phyloP scores from a whole-genome alignment of 768 basidiomycete species.

The Lactarius pseudohatsudake region DNA sequence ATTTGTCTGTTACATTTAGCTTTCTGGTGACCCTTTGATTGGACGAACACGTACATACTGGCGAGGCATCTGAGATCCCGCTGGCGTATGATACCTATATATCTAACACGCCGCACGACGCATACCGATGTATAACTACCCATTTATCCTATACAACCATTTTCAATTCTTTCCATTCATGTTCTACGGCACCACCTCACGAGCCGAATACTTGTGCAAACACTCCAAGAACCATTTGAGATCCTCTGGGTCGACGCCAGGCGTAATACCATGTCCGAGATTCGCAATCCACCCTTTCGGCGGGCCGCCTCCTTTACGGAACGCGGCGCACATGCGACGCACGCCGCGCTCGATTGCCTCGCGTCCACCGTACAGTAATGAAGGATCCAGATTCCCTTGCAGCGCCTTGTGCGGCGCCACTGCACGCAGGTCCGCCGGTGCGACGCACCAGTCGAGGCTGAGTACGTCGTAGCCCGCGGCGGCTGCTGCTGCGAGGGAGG shows the following conservation, averaged over 20 bases:
- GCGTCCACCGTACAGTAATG: conserved; percentile 77
- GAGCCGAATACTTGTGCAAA: conserved; percentile 73
- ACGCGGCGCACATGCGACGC: conserved; percentile 77
- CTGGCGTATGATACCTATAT: conserved; percentile 24
- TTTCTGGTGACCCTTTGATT: conserved; percentile 19
- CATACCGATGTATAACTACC: conserved; percentile 28
- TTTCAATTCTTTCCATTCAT: conserved; percentile 12
- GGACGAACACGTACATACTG: conserved; percentile 19
- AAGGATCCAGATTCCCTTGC: conserved; percentile 95
- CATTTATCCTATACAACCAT: conserved; percentile 28
- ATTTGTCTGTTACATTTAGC: conserved; percentile 26
- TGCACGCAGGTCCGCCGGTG: conserved; percentile 67
- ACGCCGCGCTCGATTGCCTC: conserved; percentile 87
- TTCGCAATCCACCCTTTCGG: conserved; percentile 91
- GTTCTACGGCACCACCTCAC: conserved; percentile 9
- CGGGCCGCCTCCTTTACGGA: conserved; percentile 50
- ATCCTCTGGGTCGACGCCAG: conserved; percentile 92
- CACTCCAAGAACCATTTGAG: conserved; percentile 90
- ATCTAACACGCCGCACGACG: conserved; percentile 21
- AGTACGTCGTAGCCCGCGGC: conserved; percentile 81
- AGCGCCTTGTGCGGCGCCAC: conserved; percentile 65
- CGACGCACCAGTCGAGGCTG: conserved; percentile 89
- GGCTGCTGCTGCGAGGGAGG: conserved; percentile 48
- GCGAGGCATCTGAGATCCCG: conserved; percentile 27
- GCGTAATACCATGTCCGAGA: conserved; percentile 96